Percentiles rank a stretch among this genome's conserved stretches.
These are phyloP conservation scores for Aspergillus ruber DNA, from an alignment of 2,329 filamentous ascomycete genomes.

Conservation along the genomic window DNA sequence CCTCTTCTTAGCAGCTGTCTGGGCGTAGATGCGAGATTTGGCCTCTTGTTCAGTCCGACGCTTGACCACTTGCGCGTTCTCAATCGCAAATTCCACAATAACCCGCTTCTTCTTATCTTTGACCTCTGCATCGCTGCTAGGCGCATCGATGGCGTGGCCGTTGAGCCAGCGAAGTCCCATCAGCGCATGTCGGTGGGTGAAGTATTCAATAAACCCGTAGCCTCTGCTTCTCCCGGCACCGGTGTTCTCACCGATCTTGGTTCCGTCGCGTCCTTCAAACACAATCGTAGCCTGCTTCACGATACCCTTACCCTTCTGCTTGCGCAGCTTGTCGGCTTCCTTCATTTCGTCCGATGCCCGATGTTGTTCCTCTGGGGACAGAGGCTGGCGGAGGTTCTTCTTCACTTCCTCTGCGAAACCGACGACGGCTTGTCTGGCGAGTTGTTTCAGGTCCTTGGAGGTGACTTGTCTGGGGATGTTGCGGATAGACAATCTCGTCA, in stretches of 20 bases:
- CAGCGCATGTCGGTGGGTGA: constrained; percentile 83
- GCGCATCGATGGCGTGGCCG: constrained; percentile 55
- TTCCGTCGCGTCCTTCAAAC: constrained; percentile 79
- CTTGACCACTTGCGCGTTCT: constrained; percentile 92
- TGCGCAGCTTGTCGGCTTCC: constrained; percentile 72
- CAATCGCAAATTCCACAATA: constrained; percentile 95
- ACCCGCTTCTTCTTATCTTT: constrained; percentile 78
- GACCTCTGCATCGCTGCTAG: constrained; percentile 22
- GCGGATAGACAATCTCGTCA: constrained; percentile 84
- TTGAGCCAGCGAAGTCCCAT: constrained; percentile 96
- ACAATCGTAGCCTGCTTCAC: constrained; percentile 92
- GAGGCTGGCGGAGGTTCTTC: constrained; percentile 62
- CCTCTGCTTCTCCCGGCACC: constrained; percentile 80
- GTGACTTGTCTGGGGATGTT: constrained; percentile 80
- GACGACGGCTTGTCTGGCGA: constrained; percentile 87
- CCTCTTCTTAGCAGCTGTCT: constrained; percentile 4
- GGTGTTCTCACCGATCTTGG: constrained; percentile 69
- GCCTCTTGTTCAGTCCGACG: constrained; percentile 49
- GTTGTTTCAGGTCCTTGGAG: constrained; percentile 81
- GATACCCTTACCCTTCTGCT: constrained; percentile 74
- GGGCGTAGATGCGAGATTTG: constrained; percentile 17
- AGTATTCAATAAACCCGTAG: constrained; percentile 97
- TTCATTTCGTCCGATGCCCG: constrained; percentile 75
- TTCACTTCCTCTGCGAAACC: constrained; percentile 90
- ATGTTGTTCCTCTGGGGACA: constrained; percentile 83